A percentile compares a stretch with the other conserved stretches of the same genome.
phyloP scores from a whole-genome alignment of 2,329 filamentous ascomycete species.

The Pseudogymnoascus sp. region DNA sequence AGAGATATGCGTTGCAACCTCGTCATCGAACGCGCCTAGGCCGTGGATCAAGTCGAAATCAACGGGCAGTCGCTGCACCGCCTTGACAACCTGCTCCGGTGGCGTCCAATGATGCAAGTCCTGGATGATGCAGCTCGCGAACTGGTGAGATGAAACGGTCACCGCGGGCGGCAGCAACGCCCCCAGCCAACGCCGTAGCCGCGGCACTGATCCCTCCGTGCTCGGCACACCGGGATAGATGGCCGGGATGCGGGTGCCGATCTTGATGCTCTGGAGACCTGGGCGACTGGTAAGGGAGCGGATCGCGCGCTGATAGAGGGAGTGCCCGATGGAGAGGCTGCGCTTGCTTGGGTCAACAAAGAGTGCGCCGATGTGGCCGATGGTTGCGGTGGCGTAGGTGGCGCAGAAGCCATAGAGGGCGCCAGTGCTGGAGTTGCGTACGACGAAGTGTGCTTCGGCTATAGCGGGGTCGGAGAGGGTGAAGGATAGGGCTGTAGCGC shows the following conservation, averaged over 20 bases:
- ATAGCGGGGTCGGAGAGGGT: conserved; percentile 62
- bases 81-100: conserved; percentile 52
- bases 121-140: conserved; percentile 56
- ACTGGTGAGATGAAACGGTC: conserved; percentile 59
- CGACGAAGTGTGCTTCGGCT: conserved; percentile 80
- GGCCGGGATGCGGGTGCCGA: conserved; percentile 74
- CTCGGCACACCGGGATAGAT: conserved; percentile 79
- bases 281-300: conserved; percentile 61
- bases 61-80: conserved; percentile 41
- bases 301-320: conserved; percentile 77
- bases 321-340: conserved; percentile 83
- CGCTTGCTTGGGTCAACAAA: conserved; percentile 82
- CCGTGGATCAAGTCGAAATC: conserved; percentile 59
- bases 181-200: conserved; percentile 62
- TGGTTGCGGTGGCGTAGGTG: conserved; percentile 61
- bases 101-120: conserved; percentile 52
- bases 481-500: conserved; percentile 66
- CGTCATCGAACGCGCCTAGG: conserved; percentile 38
- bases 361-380: conserved; percentile 71
- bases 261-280: conserved; percentile 69
- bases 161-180: conserved; percentile 29
- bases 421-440: conserved; percentile 86
- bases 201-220: conserved; percentile 34
- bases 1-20: conserved; percentile 52
- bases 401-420: conserved; percentile 88